These are phyloP conservation scores for Alternaria ventricosa DNA, from an alignment of 2,329 filamentous ascomycete genomes.

Conservation along the genomic window DNA sequence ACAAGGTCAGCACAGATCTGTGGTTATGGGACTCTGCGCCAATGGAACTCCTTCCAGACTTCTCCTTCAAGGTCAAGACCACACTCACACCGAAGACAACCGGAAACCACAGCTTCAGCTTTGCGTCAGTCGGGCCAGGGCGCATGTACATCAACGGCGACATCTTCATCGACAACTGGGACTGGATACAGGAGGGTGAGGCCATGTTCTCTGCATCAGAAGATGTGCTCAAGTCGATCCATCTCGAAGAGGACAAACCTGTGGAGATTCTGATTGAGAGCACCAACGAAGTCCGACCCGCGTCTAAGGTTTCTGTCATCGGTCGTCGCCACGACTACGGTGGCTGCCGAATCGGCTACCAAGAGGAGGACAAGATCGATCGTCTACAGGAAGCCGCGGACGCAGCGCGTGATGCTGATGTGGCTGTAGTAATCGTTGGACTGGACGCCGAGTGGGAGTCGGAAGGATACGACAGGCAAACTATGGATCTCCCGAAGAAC, in stretches of 20 bases:
- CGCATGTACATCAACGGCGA: slow-evolving; percentile 66
- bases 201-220: slow-evolving; percentile 74
- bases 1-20: slow-evolving; percentile 68
- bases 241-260: slow-evolving; percentile 65
- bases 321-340: slow-evolving; percentile 70
- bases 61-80: slow-evolving; percentile 69
- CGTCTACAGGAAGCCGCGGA: slow-evolving; percentile 64
- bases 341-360: slow-evolving; percentile 74
- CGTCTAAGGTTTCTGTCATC: slow-evolving; percentile 64
- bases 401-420: slow-evolving; percentile 72
- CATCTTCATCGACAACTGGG: slow-evolving; percentile 69
- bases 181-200: slow-evolving; percentile 73
- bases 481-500: slow-evolving; percentile 63
- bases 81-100: slow-evolving; percentile 64
- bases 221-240: slow-evolving; percentile 67
- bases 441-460: slow-evolving; percentile 81
- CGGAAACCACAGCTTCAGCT: slow-evolving; percentile 70
- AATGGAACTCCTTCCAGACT: slow-evolving; percentile 65
- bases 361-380: slow-evolving; percentile 69
- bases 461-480: slow-evolving; percentile 69
- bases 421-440: slow-evolving; percentile 79
- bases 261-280: slow-evolving; percentile 69
- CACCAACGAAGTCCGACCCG: slow-evolving; percentile 69
- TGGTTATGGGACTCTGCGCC: slow-evolving; percentile 76
- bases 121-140: slow-evolving; percentile 71